These are phyloP conservation scores for Verruconis gallopava DNA, from an alignment of 2,329 filamentous ascomycete genomes.

Conservation along the genomic window DNA sequence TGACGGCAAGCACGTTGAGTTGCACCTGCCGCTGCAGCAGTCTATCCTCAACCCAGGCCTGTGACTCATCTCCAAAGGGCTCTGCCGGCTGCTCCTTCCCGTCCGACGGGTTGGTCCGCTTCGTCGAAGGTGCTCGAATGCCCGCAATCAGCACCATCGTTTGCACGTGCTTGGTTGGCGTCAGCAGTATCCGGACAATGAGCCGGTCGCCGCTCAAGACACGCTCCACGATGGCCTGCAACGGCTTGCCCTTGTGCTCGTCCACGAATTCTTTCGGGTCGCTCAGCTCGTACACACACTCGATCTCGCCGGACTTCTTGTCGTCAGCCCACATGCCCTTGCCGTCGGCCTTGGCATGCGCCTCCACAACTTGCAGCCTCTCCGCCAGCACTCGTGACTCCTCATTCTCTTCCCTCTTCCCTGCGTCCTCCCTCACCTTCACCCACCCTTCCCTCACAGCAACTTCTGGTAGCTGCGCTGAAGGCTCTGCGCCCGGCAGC, in stretches of 20 bases:
- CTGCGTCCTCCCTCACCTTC: conserved; percentile 87
- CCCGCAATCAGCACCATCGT: conserved; percentile 83
- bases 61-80: conserved; percentile 79
- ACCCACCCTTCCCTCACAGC: conserved; percentile 81
- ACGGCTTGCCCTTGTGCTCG: conserved; percentile 69
- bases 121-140: conserved; percentile 78
- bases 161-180: conserved; percentile 74
- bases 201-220: conserved; percentile 85
- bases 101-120: conserved; percentile 64
- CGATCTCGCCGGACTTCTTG: conserved; percentile 46
- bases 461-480: conserved; percentile 57
- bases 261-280: conserved; percentile 65
- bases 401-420: conserved; percentile 76
- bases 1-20: conserved; percentile 72
- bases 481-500: conserved; percentile 49
- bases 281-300: conserved; percentile 66
- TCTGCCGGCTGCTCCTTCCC: conserved; percentile 75
- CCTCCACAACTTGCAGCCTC: conserved; percentile 63
- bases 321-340: conserved; percentile 67
- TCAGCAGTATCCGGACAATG: conserved; percentile 67
- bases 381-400: conserved; percentile 59
- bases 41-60: conserved; percentile 72
- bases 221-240: conserved; percentile 77
- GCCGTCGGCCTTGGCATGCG: conserved; percentile 60
- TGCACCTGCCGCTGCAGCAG: conserved; percentile 77